A percentile compares a stretch with the other conserved stretches of the same genome.
These are phyloP conservation scores for Pleurotus ostreatus DNA, from an alignment of 768 basidiomycete genomes.

Conservation along the genomic window DNA sequence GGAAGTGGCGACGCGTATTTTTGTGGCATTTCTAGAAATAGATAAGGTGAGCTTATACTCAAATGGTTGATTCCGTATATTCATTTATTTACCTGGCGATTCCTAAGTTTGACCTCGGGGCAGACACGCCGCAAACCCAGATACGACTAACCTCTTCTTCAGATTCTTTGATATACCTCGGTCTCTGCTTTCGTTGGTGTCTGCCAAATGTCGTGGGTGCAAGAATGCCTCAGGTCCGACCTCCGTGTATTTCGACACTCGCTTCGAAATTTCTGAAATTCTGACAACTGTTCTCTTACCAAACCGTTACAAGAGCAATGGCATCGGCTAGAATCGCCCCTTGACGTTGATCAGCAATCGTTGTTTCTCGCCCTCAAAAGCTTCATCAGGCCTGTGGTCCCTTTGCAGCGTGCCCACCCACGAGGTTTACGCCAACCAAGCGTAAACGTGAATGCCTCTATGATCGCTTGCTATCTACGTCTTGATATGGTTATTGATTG, in stretches of 20 bases:
- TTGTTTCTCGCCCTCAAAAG: neutral
- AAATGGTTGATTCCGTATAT: no score
- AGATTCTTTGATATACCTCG: no score
- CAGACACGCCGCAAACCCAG: no score
- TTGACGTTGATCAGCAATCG: neutral
- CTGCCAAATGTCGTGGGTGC: no score
- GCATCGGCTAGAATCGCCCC: neutral
- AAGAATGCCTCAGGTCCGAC: no score
- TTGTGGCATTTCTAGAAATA: no score
- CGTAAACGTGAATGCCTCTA: constrained; percentile 6
- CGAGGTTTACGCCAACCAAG: constrained; percentile 1
- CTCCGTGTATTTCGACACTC: neutral
- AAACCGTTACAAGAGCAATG: neutral
- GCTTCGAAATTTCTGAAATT: neutral
- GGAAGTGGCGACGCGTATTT: no score
- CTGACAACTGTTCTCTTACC: neutral
- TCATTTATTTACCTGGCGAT: no score
- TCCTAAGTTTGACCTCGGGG: no score
- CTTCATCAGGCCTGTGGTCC: neutral
- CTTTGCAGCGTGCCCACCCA: constrained; percentile 3
- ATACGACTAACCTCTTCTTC: no score
- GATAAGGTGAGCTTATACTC: no score
- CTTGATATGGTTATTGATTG: constrained; percentile 8
- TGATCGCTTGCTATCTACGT: constrained; percentile 4
- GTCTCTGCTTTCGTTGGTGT: no score